Evolutionary conservation across 371 early-diverging fungal genomes (phyloP).

Genomic region (Mucor irregularis): DNA sequence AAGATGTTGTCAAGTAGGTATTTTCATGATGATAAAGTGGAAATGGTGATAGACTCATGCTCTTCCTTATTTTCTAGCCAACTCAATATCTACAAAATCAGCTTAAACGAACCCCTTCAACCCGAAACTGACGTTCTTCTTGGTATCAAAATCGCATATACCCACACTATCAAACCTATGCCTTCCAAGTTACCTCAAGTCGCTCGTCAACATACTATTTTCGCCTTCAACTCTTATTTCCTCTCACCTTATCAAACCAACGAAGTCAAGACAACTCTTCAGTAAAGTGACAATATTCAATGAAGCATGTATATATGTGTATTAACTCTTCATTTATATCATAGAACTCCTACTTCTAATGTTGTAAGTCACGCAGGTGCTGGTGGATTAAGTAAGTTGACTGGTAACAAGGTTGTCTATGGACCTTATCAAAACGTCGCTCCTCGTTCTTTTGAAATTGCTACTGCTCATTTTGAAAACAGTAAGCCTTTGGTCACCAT

Average conservation of each 20-base stretch:
- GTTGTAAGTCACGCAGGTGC: slow-evolving; percentile 45
- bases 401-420: slow-evolving; percentile 66
- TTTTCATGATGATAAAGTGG: slow-evolving; percentile 6
- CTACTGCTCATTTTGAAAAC: slow-evolving; percentile 65
- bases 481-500: slow-evolving; percentile 67
- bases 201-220: slow-evolving; percentile 68
- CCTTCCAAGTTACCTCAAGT: slow-evolving; percentile 74
- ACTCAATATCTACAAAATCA: slow-evolving; percentile 62
- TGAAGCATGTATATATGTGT: neutral
- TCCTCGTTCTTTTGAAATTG: slow-evolving; percentile 51
- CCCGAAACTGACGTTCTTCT: slow-evolving; percentile 70
- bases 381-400: slow-evolving; percentile 22
- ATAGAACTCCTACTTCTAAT: slow-evolving; percentile 40
- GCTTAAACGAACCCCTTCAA: slow-evolving; percentile 56
- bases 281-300: slow-evolving; percentile 41
- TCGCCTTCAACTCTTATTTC: slow-evolving; percentile 62
- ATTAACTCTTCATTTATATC: neutral
- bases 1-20: slow-evolving; percentile 45
- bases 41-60: neutral
- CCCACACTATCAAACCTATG: slow-evolving; percentile 59
- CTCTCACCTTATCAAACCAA: slow-evolving; percentile 67
- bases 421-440: slow-evolving; percentile 70
- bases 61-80: slow-evolving; percentile 29
- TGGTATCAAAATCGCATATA: slow-evolving; percentile 64
- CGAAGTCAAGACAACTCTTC: slow-evolving; percentile 81